Base-by-base conservation (phyloP, 345 rosid species). In the Sisymbrium altissimum region DNA sequence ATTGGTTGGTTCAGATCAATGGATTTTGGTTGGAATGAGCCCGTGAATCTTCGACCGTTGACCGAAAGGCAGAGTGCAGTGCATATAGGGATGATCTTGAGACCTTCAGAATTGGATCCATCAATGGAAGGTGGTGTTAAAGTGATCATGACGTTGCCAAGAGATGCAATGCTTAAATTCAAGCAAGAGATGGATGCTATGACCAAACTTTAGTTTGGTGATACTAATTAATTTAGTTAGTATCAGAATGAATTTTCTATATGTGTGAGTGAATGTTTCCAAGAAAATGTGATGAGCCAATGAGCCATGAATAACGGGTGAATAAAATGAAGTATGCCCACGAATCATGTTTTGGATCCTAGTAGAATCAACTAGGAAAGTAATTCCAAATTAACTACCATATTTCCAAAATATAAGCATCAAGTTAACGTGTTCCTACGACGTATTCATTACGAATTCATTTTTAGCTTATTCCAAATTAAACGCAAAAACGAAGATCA, bases 11-110 rank as follows among this genome's bases (percentile, higher is more conserved):
- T 46, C 4, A 11, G 52, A 3, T 76, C 66, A 7, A 61, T 69
- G 3, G 84, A 84, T 73, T 84, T 84, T 32, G 88, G 88, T 13
- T 84, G 81, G 84, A 70, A 72, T 18, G 79, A 64, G 5, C 33
- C 78, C 0, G 82, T 81, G 18, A 84, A 83, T 68, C 40, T 81
- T 21, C 30, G 76, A 3, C 82, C 86, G 6, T 56, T 48, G 54
- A 48, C 54, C 1, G 2, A 48, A 5, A 25, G 13, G 1, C 2
- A 15, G 40, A 35, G 62, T 3, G 14, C 62, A 32, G 0, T 32
- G 23, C 40, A 56, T 15, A 2, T 27, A 27, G 36, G 58, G 18
- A 53, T 53, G 36, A 13, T 53, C 35, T 53, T 53, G 17, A 53
- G 1, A 27, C 58, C 58, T 27, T 54, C 36, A 0, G 1, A 6